Conservation (phyloP, 2,329 filamentous ascomycete genomes). For the Xylariaceae sp. region DNA sequence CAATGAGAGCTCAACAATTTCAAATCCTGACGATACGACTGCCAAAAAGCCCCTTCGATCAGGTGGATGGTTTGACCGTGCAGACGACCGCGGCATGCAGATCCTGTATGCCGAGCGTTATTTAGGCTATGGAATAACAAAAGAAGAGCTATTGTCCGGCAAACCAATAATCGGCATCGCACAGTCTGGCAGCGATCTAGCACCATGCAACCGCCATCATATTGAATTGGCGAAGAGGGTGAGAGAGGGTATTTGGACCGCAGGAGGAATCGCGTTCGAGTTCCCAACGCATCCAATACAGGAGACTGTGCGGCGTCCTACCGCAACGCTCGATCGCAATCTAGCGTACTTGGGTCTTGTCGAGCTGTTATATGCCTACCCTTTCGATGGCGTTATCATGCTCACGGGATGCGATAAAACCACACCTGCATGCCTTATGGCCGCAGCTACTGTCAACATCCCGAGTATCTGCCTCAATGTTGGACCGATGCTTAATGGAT, state of each 20-base stretch:
- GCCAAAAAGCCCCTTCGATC: constrained; percentile 15
- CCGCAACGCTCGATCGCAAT: constrained; percentile 47
- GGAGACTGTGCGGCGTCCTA: constrained; percentile 43
- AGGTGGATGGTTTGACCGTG: constrained; percentile 39
- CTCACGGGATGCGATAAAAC: constrained; percentile 52
- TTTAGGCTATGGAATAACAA: constrained; percentile 46
- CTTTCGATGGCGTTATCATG: constrained; percentile 47
- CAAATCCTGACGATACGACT: background rate
- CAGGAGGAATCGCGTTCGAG: constrained; percentile 47
- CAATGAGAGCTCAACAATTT: constrained; percentile 3
- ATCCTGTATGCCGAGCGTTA: constrained; percentile 47
- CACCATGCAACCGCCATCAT: constrained; percentile 49
- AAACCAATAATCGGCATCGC: constrained; percentile 51
- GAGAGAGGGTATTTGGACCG: constrained; percentile 45
- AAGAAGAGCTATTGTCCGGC: constrained; percentile 44
- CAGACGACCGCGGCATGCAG: constrained; percentile 40
- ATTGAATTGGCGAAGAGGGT: constrained; percentile 46
- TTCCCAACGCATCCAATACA: constrained; percentile 51
- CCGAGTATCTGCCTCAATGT: constrained; percentile 50
- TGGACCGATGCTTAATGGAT: constrained; percentile 50
- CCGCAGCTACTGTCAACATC: constrained; percentile 48
- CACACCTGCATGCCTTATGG: constrained; percentile 48
- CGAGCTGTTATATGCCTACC: constrained; percentile 45
- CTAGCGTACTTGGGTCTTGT: constrained; percentile 45
- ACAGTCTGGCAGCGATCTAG: constrained; percentile 47